Percentiles rank a stretch among this genome's conserved stretches.
Evolutionary conservation across 75 land plant genomes (phyloP).

Genomic region (Isoetes taiwanensis): DNA sequence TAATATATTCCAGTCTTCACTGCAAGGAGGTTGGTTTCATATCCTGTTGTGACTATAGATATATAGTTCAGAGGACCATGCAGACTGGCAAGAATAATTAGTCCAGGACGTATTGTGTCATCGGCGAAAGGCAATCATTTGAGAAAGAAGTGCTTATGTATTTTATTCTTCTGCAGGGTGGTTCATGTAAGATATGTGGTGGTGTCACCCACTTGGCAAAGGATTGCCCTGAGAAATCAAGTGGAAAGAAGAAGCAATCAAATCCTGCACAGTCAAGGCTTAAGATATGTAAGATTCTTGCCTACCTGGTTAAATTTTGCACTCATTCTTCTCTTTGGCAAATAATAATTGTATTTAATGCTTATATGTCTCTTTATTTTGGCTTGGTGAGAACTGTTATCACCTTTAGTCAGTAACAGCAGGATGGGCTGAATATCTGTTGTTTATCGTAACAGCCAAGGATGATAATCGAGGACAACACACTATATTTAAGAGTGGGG

Average conservation of each 20-base stretch:
- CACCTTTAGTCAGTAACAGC: slow-evolving; percentile 21
- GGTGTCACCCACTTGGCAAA: slow-evolving; percentile 76
- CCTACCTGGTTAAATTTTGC: background rate
- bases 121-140: too few relatives aligned
- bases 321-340: too few relatives aligned
- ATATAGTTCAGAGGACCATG: too few relatives aligned
- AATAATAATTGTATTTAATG: background rate
- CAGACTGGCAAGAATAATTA: too few relatives aligned
- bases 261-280: slow-evolving; percentile 19
- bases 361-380: background rate
- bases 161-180: too few relatives aligned
- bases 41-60: too few relatives aligned
- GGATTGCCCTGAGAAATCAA: slow-evolving; percentile 69
- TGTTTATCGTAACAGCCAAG: too few relatives aligned
- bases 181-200: slow-evolving; percentile 80
- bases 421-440: slow-evolving; percentile 14
- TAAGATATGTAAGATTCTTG: slow-evolving; percentile 30
- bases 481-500: slow-evolving; percentile 66
- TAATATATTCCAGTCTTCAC: too few relatives aligned
- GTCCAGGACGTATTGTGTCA: too few relatives aligned
- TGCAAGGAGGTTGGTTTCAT: too few relatives aligned
- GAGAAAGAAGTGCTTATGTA: too few relatives aligned
- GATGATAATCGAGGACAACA: slow-evolving; percentile 21
- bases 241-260: slow-evolving; percentile 10
- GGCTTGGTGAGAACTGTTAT: background rate